phyloP scores from a whole-genome alignment of 2,329 filamentous ascomycete genomes.

The Laburnicola sp. region DNA sequence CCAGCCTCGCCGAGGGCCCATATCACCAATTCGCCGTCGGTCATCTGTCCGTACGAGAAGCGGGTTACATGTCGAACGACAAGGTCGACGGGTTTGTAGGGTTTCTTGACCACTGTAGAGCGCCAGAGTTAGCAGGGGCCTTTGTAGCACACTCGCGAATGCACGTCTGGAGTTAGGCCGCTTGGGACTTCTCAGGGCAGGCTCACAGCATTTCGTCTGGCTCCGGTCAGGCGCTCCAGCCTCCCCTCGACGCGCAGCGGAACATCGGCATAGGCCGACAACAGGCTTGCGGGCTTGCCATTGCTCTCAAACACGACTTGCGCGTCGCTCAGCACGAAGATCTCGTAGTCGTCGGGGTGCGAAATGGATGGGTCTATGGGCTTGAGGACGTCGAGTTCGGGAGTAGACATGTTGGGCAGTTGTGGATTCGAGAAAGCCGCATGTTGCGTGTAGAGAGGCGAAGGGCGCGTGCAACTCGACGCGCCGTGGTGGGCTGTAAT shows the following conservation, averaged over 20 bases:
- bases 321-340: constrained; percentile 64
- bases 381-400: constrained; percentile 46
- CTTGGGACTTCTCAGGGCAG: background rate
- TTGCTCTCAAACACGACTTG: constrained; percentile 61
- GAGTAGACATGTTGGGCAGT: constrained; percentile 27
- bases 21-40: constrained; percentile 60
- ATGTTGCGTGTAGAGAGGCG: constrained; percentile 10
- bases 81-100: constrained; percentile 47
- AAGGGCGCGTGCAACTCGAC: background rate
- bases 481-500: background rate
- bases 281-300: constrained; percentile 58
- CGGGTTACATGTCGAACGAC: constrained; percentile 58
- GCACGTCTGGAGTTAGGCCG: background rate
- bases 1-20: constrained; percentile 68
- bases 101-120: constrained; percentile 37
- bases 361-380: constrained; percentile 46
- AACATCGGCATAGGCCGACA: constrained; percentile 62
- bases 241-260: constrained; percentile 65
- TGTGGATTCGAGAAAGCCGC: constrained; percentile 5
- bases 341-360: constrained; percentile 59
- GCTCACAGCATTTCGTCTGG: constrained; percentile 38
- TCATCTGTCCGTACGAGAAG: constrained; percentile 56
- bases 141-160: background rate
- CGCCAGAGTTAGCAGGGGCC: constrained; percentile 13
- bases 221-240: constrained; percentile 48